Base-by-base conservation (phyloP, 2,329 filamentous ascomycete genomes). In the Alternaria novae-zelandiae region DNA sequence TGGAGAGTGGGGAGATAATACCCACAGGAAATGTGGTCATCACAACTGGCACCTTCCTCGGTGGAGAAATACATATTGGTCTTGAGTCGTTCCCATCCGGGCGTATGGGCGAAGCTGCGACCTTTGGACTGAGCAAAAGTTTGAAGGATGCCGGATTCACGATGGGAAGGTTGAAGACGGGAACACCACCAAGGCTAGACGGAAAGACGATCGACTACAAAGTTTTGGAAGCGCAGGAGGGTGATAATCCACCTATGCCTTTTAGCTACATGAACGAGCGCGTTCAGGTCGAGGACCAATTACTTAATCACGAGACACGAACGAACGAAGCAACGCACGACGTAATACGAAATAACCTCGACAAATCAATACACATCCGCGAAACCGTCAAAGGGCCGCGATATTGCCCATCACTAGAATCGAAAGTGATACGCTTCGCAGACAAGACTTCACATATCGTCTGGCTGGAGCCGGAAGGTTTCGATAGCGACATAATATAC, bases 391-490 rank as follows among this genome's bases (percentile, higher is more conserved):
- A 93, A 74, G 96, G 96, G 0, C 96, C 96, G 1, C 87, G 96
- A 64, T 99, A 99, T 77, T 99, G 96, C 74, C 96, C 96, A 3
- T 98, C 95, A 0, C 83, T 99, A 5, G 96, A 99, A 81, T 94
- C 94, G 15, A 99, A 99, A 80, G 87, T 99, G 54, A 90, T 97
- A 47, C 89, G 92, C 9, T 99, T 99, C 76, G 85, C 89, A 5
- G 86, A 96, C 66, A 96, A 94, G 77, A 83, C 89, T 20, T 86
- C 86, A 6, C 96, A 99, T 74, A 92, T 97, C 68, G 91, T 99
- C 58, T 99, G 96, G 96, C 88, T 99, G 13, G 96, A 99, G 79
- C 96, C 95, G 0, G 96, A 99, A 83, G 96, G 96, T 3, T 96
- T 97, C 74, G 88, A 94, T 67, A 96, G 88, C 76, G 89, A 96